Conservation (phyloP, 371 early-diverging fungal genomes). For the Rhizopus stolonifer region DNA sequence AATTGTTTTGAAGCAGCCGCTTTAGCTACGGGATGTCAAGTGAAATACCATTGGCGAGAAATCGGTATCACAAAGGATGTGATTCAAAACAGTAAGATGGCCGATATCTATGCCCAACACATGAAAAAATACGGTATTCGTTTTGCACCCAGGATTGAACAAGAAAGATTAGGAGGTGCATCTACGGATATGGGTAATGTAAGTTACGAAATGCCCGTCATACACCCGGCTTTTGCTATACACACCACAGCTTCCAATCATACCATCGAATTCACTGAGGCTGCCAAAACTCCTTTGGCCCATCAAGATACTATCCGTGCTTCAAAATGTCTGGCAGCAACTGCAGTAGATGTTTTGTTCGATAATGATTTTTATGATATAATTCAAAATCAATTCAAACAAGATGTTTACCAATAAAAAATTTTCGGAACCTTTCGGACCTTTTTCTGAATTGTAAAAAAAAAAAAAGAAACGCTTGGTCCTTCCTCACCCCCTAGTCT, state of each 20-base stretch:
- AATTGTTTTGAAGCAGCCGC: slow-evolving; percentile 69
- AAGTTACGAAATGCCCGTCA: slow-evolving; percentile 49
- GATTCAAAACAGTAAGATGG: slow-evolving; percentile 57
- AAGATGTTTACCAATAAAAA: not conserved
- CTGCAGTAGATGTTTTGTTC: slow-evolving; percentile 23
- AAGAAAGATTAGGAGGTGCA: slow-evolving; percentile 44
- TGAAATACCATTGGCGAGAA: slow-evolving; percentile 57
- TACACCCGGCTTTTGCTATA: slow-evolving; percentile 51
- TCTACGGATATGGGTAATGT: slow-evolving; percentile 82
- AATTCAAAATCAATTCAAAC: slow-evolving; percentile 13
- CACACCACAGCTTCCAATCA: slow-evolving; percentile 58
- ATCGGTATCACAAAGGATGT: slow-evolving; percentile 45
- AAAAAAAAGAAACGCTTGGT: no score
- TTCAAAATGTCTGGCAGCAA: slow-evolving; percentile 25
- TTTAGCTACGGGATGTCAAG: slow-evolving; percentile 71
- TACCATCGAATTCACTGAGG: slow-evolving; percentile 62
- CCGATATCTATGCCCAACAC: slow-evolving; percentile 54
- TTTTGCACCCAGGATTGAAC: slow-evolving; percentile 37
- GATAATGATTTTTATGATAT: slow-evolving; percentile 19
- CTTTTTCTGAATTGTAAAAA: not conserved
- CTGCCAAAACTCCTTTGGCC: slow-evolving; percentile 58
- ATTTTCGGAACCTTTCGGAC: not conserved
- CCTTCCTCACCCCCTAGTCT: not conserved
- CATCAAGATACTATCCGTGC: slow-evolving; percentile 57
- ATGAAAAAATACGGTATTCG: slow-evolving; percentile 51